Percentiles rank a stretch among this genome's conserved stretches.
These are phyloP conservation scores for Lipomyces spencermartinsiae DNA, from an alignment of 805 yeast genomes.

Conservation along the genomic window DNA sequence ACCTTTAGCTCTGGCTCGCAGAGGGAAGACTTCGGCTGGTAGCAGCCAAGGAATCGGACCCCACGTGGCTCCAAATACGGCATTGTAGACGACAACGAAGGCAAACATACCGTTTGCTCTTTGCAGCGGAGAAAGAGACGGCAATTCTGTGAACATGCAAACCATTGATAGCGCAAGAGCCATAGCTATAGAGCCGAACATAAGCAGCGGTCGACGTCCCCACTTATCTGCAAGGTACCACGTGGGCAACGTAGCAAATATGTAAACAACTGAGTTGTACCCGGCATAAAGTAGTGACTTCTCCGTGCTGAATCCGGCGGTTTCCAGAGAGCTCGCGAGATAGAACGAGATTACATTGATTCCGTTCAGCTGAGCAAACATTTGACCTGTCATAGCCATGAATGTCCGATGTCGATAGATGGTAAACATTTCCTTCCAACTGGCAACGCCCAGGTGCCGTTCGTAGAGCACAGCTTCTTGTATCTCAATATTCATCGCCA, in stretches of 20 bases:
- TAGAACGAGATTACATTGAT: constrained; percentile 74
- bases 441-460: constrained; percentile 77
- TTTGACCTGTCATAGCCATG: constrained; percentile 60
- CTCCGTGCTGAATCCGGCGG: constrained; percentile 44
- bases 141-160: constrained; percentile 35
- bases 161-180: constrained; percentile 36
- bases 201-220: constrained; percentile 63
- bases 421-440: constrained; percentile 74
- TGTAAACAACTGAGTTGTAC: constrained; percentile 63
- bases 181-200: constrained; percentile 36
- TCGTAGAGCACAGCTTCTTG: constrained; percentile 78
- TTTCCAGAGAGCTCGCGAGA: constrained; percentile 64
- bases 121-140: constrained; percentile 31
- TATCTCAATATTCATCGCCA: constrained; percentile 74
- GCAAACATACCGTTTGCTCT: constrained; percentile 54
- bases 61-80: constrained; percentile 61
- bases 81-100: constrained; percentile 61
- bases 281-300: constrained; percentile 61
- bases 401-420: constrained; percentile 63
- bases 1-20: constrained; percentile 70
- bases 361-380: constrained; percentile 65
- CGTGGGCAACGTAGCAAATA: constrained; percentile 65
- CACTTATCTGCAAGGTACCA: constrained; percentile 63
- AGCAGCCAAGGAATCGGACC: constrained; percentile 64
- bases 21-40: constrained; percentile 67